A percentile compares a stretch with the other conserved stretches of the same genome.
Conservation (phyloP, 257 asterid species). For the Thymus quinquecostatus region DNA sequence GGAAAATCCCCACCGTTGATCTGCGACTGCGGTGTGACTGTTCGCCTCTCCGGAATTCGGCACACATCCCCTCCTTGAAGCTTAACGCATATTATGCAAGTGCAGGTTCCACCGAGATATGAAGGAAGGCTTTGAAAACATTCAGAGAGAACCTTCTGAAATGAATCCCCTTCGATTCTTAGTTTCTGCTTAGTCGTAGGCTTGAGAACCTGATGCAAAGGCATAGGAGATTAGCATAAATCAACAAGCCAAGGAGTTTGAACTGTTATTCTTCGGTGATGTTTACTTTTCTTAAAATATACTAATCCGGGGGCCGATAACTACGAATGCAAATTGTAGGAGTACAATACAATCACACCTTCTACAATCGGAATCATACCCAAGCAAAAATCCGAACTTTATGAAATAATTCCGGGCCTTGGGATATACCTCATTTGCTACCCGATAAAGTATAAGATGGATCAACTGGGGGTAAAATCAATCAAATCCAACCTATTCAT, state of each 20-base stretch:
- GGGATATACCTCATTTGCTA: no score
- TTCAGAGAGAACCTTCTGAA: slow-evolving; percentile 57
- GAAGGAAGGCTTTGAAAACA: slow-evolving; percentile 63
- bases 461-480: no score
- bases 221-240: slow-evolving; percentile 5
- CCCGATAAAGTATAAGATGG: no score
- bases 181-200: slow-evolving; percentile 82
- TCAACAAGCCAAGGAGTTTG: no score
- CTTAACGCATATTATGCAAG: slow-evolving; percentile 62
- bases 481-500: no score
- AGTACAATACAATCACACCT: neutral
- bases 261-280: neutral
- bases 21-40: slow-evolving; percentile 30
- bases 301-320: neutral
- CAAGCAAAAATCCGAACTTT: no score
- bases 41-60: slow-evolving; percentile 26
- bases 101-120: slow-evolving; percentile 84
- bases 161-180: slow-evolving; percentile 75
- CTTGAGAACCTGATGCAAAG: slow-evolving; percentile 63
- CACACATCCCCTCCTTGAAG: slow-evolving; percentile 31
- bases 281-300: neutral
- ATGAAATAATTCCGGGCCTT: no score
- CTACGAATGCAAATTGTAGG: neutral
- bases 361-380: no score
- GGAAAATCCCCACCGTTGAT: slow-evolving; percentile 38